phyloP scores from a whole-genome alignment of 2,329 filamentous ascomycete genomes.

The Sporothrix humicola region DNA sequence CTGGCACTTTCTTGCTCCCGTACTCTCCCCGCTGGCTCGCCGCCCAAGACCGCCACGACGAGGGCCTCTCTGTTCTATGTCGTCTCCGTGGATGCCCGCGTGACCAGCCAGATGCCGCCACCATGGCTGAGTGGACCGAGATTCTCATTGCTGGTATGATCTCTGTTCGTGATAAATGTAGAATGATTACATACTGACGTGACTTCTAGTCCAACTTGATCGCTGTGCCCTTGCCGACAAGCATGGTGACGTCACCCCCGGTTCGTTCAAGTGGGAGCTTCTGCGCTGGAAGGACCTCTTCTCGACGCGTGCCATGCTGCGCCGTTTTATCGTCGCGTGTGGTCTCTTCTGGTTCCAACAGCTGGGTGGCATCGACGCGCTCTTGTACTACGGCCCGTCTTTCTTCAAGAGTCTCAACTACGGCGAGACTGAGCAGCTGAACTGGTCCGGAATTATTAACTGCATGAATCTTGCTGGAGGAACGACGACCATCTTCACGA shows the following conservation, averaged over 20 bases:
- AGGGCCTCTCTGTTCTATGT: conserved; percentile 36
- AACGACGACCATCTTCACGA: conserved; percentile 9
- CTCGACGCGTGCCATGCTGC: conserved; percentile 13
- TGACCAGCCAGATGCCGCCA: neutral
- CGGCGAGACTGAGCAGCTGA: conserved; percentile 2
- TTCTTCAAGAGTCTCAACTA: conserved; percentile 15
- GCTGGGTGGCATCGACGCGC: neutral
- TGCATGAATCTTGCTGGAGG: conserved; percentile 16
- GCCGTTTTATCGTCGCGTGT: conserved; percentile 17
- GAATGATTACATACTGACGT: neutral
- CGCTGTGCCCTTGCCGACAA: neutral
- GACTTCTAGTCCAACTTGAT: neutral
- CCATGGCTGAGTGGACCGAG: conserved; percentile 9
- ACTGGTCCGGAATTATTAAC: conserved; percentile 23
- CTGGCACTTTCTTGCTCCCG: conserved; percentile 24
- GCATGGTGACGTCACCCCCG: neutral
- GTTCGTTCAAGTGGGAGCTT: conserved; percentile 16
- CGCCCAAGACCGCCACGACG: conserved; percentile 30
- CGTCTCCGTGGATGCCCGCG: conserved; percentile 16
- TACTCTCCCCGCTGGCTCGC: conserved; percentile 34
- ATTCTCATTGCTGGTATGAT: conserved; percentile 19
- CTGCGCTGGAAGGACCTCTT: conserved; percentile 11
- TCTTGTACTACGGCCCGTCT: conserved; percentile 11
- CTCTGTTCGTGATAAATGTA: no score
- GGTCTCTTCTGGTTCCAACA: conserved; percentile 22